Evolutionary conservation across 2,329 filamentous ascomycete genomes (phyloP).

Genomic region (Rutstroemia sp.): DNA sequence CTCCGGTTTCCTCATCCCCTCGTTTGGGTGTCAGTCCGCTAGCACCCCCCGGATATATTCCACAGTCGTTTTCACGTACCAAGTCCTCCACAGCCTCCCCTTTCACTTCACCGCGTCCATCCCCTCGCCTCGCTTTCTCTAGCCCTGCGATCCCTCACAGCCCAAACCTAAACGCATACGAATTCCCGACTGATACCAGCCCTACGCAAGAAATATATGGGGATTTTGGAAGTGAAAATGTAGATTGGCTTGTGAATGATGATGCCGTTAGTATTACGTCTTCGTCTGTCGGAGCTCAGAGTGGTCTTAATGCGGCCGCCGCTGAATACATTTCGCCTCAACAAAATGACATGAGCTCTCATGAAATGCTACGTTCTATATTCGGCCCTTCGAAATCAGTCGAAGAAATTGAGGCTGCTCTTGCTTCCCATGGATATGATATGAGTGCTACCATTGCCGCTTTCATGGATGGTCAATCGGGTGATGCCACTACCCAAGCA

Average conservation of each 20-base stretch:
- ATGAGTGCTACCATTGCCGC: constrained; percentile 84
- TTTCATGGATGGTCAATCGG: constrained; percentile 68
- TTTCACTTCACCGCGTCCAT: constrained; percentile 89
- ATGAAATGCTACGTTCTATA: constrained; percentile 95
- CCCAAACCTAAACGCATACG: constrained; percentile 88
- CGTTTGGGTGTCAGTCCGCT: constrained; percentile 76
- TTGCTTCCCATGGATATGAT: constrained; percentile 87
- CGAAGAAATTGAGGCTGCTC: constrained; percentile 87
- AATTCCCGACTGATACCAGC: constrained; percentile 77
- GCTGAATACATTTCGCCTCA: constrained; percentile 67
- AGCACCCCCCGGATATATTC: constrained; percentile 75
- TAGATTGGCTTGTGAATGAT: constrained; percentile 91
- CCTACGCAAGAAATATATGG: constrained; percentile 81
- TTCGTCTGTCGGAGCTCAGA: constrained; percentile 60
- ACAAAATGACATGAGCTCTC: constrained; percentile 88
- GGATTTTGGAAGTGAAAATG: constrained; percentile 86
- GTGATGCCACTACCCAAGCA: constrained; percentile 39
- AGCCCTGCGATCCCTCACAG: constrained; percentile 90
- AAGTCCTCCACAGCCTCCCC: constrained; percentile 79
- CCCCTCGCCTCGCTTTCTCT: constrained; percentile 81
- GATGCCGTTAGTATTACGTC: constrained; percentile 76
- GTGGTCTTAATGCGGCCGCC: constrained; percentile 68
- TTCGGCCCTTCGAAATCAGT: constrained; percentile 82
- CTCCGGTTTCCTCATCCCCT: constrained; percentile 76
- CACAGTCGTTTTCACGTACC: constrained; percentile 67